Percentiles rank a stretch among this genome's conserved stretches.
phyloP scores from a whole-genome alignment of 257 asterid species.

The Parsonsia alboflavescens region DNA sequence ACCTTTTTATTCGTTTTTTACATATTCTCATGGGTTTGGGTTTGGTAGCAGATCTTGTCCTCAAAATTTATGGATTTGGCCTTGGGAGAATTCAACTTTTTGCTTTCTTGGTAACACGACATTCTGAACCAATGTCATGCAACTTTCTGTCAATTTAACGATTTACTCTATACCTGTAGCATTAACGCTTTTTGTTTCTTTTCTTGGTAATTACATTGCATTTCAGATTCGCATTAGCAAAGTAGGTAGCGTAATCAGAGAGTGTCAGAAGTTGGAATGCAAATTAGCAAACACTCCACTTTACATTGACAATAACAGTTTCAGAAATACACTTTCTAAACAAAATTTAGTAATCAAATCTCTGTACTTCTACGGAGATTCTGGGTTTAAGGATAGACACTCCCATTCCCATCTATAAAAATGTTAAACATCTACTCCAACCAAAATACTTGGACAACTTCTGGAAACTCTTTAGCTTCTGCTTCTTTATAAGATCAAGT shows the following conservation, averaged over 20 bases:
- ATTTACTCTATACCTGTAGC: no score
- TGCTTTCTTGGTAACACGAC: no score
- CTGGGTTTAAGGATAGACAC: constrained; percentile 3
- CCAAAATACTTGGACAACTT: constrained; percentile 3
- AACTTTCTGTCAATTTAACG: not conserved
- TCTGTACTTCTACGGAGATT: constrained; percentile 12
- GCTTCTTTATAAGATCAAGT: not conserved
- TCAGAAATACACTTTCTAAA: not conserved
- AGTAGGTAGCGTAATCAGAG: not conserved
- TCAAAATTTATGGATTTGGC: no score
- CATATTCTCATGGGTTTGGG: no score
- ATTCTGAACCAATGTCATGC: no score
- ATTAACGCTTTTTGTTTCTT: no score
- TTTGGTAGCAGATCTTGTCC: no score
- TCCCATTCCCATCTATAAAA: constrained; percentile 14
- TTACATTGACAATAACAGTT: constrained; percentile 6
- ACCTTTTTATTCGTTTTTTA: no score
- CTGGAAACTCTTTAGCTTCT: not conserved
- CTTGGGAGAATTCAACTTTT: no score
- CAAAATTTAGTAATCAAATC: constrained; percentile 1
- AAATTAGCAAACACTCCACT: constrained; percentile 15
- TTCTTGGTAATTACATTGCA: not conserved
- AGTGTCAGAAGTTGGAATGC: not conserved
- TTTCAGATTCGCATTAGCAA: not conserved
- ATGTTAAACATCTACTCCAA: constrained; percentile 15